Evolutionary conservation across 805 yeast genomes (phyloP).

Genomic region (Spathaspora arborariae): DNA sequence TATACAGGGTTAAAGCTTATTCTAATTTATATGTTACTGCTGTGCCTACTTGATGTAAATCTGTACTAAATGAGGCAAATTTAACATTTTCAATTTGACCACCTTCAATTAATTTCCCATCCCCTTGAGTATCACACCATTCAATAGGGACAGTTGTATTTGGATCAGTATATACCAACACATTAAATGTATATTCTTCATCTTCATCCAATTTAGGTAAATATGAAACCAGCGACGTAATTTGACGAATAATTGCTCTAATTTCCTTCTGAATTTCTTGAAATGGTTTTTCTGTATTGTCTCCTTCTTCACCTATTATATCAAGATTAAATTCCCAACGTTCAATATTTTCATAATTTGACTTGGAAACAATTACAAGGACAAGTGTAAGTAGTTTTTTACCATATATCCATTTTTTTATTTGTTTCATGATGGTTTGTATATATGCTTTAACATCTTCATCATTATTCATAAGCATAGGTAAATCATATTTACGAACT

Average conservation of each 20-base stretch:
- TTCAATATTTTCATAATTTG: constrained; percentile 66
- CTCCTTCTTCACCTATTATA: constrained; percentile 20
- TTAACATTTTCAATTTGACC: constrained; percentile 59
- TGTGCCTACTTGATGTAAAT: constrained; percentile 67
- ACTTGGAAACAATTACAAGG: constrained; percentile 68
- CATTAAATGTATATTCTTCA: constrained; percentile 70
- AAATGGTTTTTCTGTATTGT: constrained; percentile 22
- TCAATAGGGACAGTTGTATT: constrained; percentile 65
- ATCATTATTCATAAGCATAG: constrained; percentile 66
- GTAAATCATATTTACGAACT: constrained; percentile 76
- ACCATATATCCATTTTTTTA: constrained; percentile 67
- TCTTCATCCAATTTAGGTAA: constrained; percentile 65
- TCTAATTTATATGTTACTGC: constrained; percentile 55
- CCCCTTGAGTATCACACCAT: constrained; percentile 73
- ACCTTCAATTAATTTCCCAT: constrained; percentile 51
- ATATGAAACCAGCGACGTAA: constrained; percentile 83
- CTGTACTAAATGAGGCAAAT: constrained; percentile 65
- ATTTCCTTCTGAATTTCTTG: constrained; percentile 67
- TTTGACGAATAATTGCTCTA: constrained; percentile 83
- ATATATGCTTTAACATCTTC: constrained; percentile 74
- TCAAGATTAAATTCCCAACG: constrained; percentile 82
- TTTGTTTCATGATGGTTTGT: constrained; percentile 60
- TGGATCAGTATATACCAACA: constrained; percentile 76
- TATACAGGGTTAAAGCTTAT: constrained; percentile 7
- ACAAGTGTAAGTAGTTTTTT: constrained; percentile 66